Base-by-base conservation (phyloP, 495 filamentous ascomycete species). In the Lindgomyces ingoldianus region DNA sequence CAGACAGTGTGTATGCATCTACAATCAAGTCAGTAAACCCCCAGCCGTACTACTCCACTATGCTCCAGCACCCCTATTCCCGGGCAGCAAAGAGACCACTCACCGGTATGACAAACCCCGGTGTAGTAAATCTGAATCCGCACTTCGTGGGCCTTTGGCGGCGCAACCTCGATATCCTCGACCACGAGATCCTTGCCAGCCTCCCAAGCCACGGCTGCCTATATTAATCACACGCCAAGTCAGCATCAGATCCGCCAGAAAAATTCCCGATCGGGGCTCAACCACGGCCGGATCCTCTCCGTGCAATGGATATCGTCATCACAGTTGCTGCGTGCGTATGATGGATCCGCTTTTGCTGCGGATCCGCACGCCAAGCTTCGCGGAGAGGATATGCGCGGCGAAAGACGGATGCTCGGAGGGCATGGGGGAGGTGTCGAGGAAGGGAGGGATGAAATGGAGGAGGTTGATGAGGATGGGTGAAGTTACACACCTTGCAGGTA, bases 1-100 rank as follows among this genome's bases (percentile, higher is more conserved):
- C 94, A 19, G 93, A 97, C 61, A 98, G 83, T 21, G 94, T 98
- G 81, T 98, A 98, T 74, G 94, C 94, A 84, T 98, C 94, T 91
- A 60, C 39, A 65, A 42, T 25, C n/a, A n/a, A n/a, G n/a, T n/a
- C n/a, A n/a, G n/a, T n/a, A n/a, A n/a, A n/a, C n/a, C n/a, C n/a
- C n/a, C n/a, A n/a, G n/a, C n/a, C n/a, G n/a, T n/a, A n/a, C n/a
- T n/a, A n/a, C n/a, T n/a, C n/a, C n/a, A n/a, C n/a, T n/a, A n/a
- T n/a, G n/a, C n/a, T n/a, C n/a, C n/a, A n/a, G n/a, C n/a, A n/a
- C n/a, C n/a, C n/a, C n/a, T n/a, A n/a, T n/a, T n/a, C n/a, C n/a
- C n/a, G n/a, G 25, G 27, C 11, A 36, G 52, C 26, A 16, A 56
- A 25, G 6, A 36, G 3, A 14, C n/a, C 18, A 69, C 79, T 69